Evolutionary conservation across 148 eudicot species (phyloP), one percentile per base, ranked within the genome.

Genomic region (Cornus controversa): DNA sequence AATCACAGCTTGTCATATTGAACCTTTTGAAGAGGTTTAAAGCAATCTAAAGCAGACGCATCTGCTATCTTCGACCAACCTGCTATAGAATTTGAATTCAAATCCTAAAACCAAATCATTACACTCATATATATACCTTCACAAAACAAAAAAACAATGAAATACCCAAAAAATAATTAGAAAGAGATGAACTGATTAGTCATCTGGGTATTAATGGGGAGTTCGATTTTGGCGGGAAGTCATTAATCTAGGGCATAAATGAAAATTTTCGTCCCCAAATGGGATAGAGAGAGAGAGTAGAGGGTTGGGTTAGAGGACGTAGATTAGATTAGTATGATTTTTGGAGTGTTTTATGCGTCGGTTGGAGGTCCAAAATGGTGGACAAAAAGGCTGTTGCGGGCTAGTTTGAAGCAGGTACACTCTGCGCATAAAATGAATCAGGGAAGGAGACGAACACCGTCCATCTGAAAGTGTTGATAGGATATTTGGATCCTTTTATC

Each of bases 41-140:
- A 71, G 34, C 67, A 72, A 42, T 78, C 82, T 47, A 79, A 16
- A 57, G 76, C 84, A 20, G 79, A 82, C 81, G 82, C 89, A 74
- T 78, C 80, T 36, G 66, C 80, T 73, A 81, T 69, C 34, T 77
- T 87, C 77, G 73, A 83, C 84, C 89, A 88, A 57, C 89, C 87
- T 85, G 86, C 84, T 89, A 92, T 90, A 67, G 77, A 82, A 77
- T 81, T 68, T 25, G 78, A 89, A 77, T 81, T 73, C 85, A 84
- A 86, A 90, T 86, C 90, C 87, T 84, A 87, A 75, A 77, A 66
- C 29, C 67, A 77, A 79, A 57, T 69, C 45, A 58, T 13, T 40
- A 20, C 66, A 66, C 74, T 66, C 22, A 40, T 68, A 63, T 16
- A n/a, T 66, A 34, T 28, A 50, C 45, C 8, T 27, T 16, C 53